Base-by-base conservation (phyloP, 306 rosid genomes). In the Gynostemma pentaphyllum region DNA sequence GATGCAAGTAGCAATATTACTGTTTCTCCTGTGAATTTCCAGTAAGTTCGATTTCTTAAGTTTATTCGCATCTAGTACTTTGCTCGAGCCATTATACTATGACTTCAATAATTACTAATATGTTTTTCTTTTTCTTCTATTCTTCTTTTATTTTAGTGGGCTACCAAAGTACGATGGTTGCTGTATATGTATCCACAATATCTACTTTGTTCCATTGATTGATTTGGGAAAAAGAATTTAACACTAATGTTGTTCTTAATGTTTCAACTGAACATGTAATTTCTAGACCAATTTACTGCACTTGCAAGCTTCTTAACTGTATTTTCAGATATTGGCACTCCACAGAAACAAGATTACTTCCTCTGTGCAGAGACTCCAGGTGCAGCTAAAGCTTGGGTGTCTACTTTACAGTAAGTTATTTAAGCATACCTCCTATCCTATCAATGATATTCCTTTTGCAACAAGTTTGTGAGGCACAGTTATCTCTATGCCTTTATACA, bases 311-410 rank as follows among this genome's bases (percentile, higher is more conserved):
- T 37, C 84, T 86, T 88, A 81, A 86, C 85, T 62, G 27, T 36
- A 36, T 41, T 44, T 37, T 64, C 71, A 94, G 99, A 88, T 74
- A 85, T 94, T 53, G 97, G 99, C 45, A 94, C 95, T 42, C 99
- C 99, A 13, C 99, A 88, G 82, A 94, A 86, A 78, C 83, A 84
- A 73, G 99, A 94, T 77, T 89, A 88, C 76, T 88, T 94, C 76
- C 97, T 94, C 29, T 94, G 99, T 74, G 97, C 99, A 0, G 97
- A 94, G 82, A 94, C 99, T 74, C 87, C 97, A 64, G 95, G 80
- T 72, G 97, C 99, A 45, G 97, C 99, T 48, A 84, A 87, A 81
- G 99, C 99, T 54, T 94, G 99, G 99, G 99, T 89, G 36, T 76
- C 87, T 70, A 88, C 99, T 11, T 80, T 94, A 70, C 97, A 88